phyloP scores from a whole-genome alignment of 768 basidiomycete species.

The Pulveroboletus sp. region DNA sequence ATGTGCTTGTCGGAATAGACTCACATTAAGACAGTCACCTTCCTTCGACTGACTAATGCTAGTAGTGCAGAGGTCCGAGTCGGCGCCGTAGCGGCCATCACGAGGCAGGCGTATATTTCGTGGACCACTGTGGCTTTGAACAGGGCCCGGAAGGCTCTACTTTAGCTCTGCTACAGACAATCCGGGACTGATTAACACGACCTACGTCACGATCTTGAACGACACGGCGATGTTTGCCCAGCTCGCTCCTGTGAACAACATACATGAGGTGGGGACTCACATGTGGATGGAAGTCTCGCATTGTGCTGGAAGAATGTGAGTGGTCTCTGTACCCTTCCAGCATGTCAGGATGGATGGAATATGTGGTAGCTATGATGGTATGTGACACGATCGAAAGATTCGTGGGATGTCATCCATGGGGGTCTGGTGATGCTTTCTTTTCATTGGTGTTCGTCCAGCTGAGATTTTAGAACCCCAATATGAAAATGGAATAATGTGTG shows the following conservation, averaged over 20 bases:
- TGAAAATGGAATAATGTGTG: constrained; percentile 55
- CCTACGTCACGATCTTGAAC: constrained; percentile 10
- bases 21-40: too few species aligned
- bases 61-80: too few species aligned
- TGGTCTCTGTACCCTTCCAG: background rate
- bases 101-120: too few species aligned
- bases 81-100: too few species aligned
- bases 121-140: constrained; percentile 27
- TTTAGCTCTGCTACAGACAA: constrained; percentile 49
- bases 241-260: constrained; percentile 18
- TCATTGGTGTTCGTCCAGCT: background rate
- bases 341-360: background rate
- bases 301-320: constrained; percentile 15
- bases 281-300: constrained; percentile 16
- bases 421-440: background rate
- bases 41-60: too few species aligned
- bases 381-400: constrained; percentile 8
- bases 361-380: constrained; percentile 2
- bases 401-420: constrained; percentile 24
- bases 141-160: constrained; percentile 40
- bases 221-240: constrained; percentile 15
- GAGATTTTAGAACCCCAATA: constrained; percentile 30
- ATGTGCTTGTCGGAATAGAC: too few species aligned
- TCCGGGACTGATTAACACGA: constrained; percentile 37
- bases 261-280: constrained; percentile 24